A percentile compares a stretch with the other conserved stretches of the same genome.
phyloP scores from a whole-genome alignment of 2,329 filamentous ascomycete genomes.

The Pseudohalonectria lignicola region DNA sequence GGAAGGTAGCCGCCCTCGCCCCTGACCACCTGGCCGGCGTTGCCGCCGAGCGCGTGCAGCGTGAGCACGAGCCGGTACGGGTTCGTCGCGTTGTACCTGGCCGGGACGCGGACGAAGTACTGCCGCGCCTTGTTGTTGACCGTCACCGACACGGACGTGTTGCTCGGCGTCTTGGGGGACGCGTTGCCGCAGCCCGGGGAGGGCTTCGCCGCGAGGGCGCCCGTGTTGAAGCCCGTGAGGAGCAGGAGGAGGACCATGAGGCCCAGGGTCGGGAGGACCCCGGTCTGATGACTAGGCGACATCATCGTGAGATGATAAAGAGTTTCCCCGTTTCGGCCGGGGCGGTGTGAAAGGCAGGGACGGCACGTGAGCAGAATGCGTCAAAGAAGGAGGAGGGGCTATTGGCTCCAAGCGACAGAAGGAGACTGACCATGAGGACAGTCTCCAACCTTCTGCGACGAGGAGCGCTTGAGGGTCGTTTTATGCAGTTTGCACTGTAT shows the following conservation, averaged over 20 bases:
- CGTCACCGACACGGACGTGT: background rate
- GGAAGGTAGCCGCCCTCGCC: slow-evolving; percentile 12
- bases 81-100: slow-evolving; percentile 21
- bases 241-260: background rate
- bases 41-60: slow-evolving; percentile 28
- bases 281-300: too few relatives aligned
- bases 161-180: background rate
- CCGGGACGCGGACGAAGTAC: slow-evolving; percentile 1
- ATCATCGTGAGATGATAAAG: too few relatives aligned
- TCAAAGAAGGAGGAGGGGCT: too few relatives aligned
- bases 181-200: slow-evolving; percentile 1
- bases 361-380: too few relatives aligned
- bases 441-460: too few relatives aligned
- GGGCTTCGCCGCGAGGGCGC: background rate
- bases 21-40: slow-evolving; percentile 21
- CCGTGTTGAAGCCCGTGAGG: background rate
- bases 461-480: too few relatives aligned
- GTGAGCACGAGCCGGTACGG: slow-evolving; percentile 29
- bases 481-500: too few relatives aligned
- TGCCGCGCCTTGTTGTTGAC: slow-evolving; percentile 1
- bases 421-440: too few relatives aligned
- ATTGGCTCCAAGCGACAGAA: too few relatives aligned
- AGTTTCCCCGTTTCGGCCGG: too few relatives aligned
- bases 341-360: too few relatives aligned
- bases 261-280: too few relatives aligned